Evolutionary conservation across 2,329 filamentous ascomycete genomes (phyloP), one percentile per base, ranked within the genome.

Genomic region (Aschersonia sp.): DNA sequence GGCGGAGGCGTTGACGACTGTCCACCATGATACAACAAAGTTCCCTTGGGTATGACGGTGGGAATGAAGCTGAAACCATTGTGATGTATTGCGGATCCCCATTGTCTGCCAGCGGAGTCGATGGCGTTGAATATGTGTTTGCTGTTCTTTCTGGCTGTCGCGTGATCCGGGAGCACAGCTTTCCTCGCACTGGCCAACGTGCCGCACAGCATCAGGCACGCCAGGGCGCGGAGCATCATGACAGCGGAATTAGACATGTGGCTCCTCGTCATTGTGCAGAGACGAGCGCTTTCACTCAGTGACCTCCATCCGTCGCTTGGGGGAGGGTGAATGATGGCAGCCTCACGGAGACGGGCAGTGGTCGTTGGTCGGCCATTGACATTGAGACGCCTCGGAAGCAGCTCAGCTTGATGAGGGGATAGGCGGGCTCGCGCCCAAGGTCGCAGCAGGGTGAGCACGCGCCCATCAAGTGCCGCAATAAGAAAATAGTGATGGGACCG

Each of bases 51-150:
- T 1, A 88, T 71, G 0, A 71, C 73, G 1, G 75, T 82, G 0
- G 82, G 68, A 55, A 87, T 84, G 54, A 84, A 72, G 1, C 79
- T 78, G 71, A 88, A 81, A 48, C 84, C 84, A 58, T 88, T 88
- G 61, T 88, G 84, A 49, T 84, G 73, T 3, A 85, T 58, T 0
- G 81, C 80, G 0, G 81, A 84, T 1, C 81, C 83, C 76, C 81
- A 88, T 66, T 87, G 82, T 37, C 84, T 72, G 67, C 84, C 79
- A 1, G 82, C 81, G 8, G 79, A 79, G 53, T 87, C 79, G 14
- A 87, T 67, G 12, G 81, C 72, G 57, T 87, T 87, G 71, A 87
- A 87, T 48, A 87, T 76, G 51, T 76, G 72, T 53, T 77, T 73
- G 6, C 76, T 77, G 59, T 84, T 81, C 39, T 60, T 55, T 12